Evolutionary conservation across 2,329 filamentous ascomycete genomes (phyloP).

Genomic region (Claviceps quebecensis): DNA sequence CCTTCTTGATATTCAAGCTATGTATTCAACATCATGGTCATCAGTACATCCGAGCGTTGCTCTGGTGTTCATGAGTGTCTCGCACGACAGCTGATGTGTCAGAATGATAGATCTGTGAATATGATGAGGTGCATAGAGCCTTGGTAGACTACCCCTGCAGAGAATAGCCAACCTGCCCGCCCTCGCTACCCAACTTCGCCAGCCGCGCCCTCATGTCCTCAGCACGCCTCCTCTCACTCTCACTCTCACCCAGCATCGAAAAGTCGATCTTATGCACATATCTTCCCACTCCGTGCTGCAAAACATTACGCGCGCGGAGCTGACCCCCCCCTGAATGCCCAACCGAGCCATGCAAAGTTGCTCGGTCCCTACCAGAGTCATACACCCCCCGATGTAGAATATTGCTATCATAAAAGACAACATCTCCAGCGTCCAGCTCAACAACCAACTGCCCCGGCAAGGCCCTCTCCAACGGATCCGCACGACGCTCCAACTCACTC

Average conservation of each 20-base stretch:
- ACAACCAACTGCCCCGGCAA: constrained; percentile 55
- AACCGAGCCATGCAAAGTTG: constrained; percentile 61
- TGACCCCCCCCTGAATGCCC: constrained; percentile 42
- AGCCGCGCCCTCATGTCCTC: constrained; percentile 50
- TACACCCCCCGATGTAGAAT: constrained; percentile 66
- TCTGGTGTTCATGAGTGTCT: too few species aligned
- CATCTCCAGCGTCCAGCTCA: constrained; percentile 56
- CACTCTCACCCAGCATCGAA: constrained; percentile 25
- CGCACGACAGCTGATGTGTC: too few species aligned
- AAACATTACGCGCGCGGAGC: constrained; percentile 52
- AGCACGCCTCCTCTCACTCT: constrained; percentile 33
- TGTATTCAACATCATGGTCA: too few species aligned
- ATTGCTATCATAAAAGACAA: constrained; percentile 83
- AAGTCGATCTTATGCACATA: constrained; percentile 52
- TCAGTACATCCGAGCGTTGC: too few species aligned
- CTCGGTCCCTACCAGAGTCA: constrained; percentile 40
- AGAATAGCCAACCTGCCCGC: constrained; percentile 50
- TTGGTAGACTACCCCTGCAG: constrained; percentile 36
- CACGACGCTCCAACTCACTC: constrained; percentile 53
- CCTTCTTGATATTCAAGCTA: too few species aligned
- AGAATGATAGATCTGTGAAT: too few species aligned
- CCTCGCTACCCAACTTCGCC: constrained; percentile 45
- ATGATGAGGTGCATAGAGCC: too few species aligned
- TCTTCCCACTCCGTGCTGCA: constrained; percentile 58
- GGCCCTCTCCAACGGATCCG: constrained; percentile 46